A percentile compares a stretch with the other conserved stretches of the same genome.
These are phyloP conservation scores for Tricholoma sp. DNA, from an alignment of 768 basidiomycete genomes.

Conservation along the genomic window DNA sequence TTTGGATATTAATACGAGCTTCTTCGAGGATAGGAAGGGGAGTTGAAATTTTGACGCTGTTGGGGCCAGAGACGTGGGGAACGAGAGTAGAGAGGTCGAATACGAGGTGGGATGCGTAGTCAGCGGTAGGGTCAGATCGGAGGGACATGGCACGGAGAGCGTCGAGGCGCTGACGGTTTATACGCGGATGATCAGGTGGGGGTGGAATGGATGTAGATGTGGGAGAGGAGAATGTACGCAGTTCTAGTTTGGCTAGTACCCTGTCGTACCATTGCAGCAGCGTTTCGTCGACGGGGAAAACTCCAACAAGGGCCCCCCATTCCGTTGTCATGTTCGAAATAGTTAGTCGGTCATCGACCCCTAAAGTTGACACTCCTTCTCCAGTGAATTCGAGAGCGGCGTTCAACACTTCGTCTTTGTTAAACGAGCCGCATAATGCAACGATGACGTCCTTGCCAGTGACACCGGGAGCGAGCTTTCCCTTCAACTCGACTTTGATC, in stretches of 20 bases:
- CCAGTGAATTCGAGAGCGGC: constrained; percentile 96
- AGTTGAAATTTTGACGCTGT: constrained; percentile 95
- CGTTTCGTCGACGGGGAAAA: constrained; percentile 87
- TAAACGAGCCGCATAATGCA: constrained; percentile 92
- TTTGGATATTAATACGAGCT: constrained; percentile 77
- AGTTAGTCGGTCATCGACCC: constrained; percentile 89
- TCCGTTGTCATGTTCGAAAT: constrained; percentile 99
- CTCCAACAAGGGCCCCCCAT: constrained; percentile 95
- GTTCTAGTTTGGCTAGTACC: constrained; percentile 65
- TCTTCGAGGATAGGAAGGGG: constrained; percentile 81
- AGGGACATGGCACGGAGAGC: constrained; percentile 50
- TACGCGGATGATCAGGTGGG: constrained; percentile 78
- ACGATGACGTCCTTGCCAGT: constrained; percentile 99
- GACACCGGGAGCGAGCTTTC: constrained; percentile 79
- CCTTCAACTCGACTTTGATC: constrained; percentile 89
- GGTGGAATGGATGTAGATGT: constrained; percentile 50
- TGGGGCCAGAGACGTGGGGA: constrained; percentile 95
- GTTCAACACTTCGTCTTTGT: constrained; percentile 94
- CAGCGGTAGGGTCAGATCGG: constrained; percentile 68
- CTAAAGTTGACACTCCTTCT: constrained; percentile 70
- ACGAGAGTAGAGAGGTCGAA: constrained; percentile 93
- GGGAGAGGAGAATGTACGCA: constrained; percentile 64
- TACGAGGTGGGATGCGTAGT: constrained; percentile 82
- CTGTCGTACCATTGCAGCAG: constrained; percentile 84
- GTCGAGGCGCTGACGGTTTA: constrained; percentile 70